These are phyloP conservation scores for Medicago ruthenica DNA, from an alignment of 306 rosid genomes.

Conservation along the genomic window DNA sequence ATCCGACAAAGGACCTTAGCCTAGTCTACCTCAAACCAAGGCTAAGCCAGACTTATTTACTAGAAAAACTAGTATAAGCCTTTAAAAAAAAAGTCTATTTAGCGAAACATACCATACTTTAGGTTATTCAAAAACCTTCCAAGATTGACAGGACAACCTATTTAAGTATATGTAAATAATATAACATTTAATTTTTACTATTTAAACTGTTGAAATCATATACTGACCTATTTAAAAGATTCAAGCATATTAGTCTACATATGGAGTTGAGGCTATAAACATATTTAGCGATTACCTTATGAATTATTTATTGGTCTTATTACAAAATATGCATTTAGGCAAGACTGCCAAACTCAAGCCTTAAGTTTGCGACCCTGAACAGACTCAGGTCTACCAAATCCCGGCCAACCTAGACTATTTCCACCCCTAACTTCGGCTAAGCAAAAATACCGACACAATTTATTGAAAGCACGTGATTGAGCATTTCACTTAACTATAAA, in stretches of 20 bases:
- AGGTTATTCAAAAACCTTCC: not conserved
- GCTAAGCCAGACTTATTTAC: not conserved
- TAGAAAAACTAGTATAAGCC: not conserved
- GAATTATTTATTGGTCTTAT: not conserved
- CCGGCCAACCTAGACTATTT: not conserved
- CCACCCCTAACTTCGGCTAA: not conserved
- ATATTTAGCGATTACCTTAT: not conserved
- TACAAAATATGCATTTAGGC: not conserved
- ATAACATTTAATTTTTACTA: not conserved
- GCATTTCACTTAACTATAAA: conserved; percentile 1
- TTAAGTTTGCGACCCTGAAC: not conserved
- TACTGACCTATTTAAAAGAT: not conserved
- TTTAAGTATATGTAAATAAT: not conserved
- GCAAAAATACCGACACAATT: conserved; percentile 25
- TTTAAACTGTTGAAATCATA: not conserved
- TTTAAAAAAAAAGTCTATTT: not conserved
- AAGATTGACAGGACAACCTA: not conserved
- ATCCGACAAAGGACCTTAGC: not conserved
- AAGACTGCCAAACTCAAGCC: conserved; percentile 42
- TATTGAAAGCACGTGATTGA: not conserved
- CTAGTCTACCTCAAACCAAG: not conserved
- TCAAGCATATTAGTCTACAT: not conserved
- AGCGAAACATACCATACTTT: not conserved
- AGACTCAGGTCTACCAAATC: not conserved
- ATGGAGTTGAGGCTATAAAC: not conserved